phyloP scores from a whole-genome alignment of 2,329 filamentous ascomycete genomes.

The Neopestalotiopsis sp. region DNA sequence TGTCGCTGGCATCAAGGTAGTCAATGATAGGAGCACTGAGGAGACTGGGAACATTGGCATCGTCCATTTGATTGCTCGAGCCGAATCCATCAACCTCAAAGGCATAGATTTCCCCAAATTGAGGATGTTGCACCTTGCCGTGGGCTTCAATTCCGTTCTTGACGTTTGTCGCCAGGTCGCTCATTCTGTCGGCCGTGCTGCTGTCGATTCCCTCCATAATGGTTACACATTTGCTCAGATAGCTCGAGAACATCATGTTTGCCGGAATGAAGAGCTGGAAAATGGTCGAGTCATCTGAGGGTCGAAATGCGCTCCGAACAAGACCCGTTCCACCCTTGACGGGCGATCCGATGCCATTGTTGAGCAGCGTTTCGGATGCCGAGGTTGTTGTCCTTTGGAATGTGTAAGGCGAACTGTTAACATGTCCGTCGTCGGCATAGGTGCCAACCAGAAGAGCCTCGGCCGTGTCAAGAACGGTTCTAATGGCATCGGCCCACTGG shows the following conservation, averaged over 20 bases:
- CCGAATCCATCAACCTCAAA: constrained; percentile 81
- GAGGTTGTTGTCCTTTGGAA: constrained; percentile 76
- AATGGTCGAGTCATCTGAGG: constrained; percentile 86
- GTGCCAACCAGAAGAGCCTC: constrained; percentile 75
- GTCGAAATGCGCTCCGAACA: constrained; percentile 85
- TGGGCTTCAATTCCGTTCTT: constrained; percentile 64
- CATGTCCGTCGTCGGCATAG: constrained; percentile 34
- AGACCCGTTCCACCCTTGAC: constrained; percentile 79
- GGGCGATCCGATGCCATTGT: constrained; percentile 80
- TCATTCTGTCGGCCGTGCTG: constrained; percentile 60
- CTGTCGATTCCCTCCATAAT: constrained; percentile 49
- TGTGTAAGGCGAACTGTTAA: constrained; percentile 59
- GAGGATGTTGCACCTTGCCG: constrained; percentile 49
- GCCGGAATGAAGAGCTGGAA: constrained; percentile 88
- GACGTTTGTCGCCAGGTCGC: constrained; percentile 64
- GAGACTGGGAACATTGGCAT: constrained; percentile 73
- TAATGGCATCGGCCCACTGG: constrained; percentile 75
- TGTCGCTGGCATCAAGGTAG: constrained; percentile 61
- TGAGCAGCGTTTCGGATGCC: constrained; percentile 80
- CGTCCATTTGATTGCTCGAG: constrained; percentile 69
- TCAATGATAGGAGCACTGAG: constrained; percentile 69
- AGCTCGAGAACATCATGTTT: constrained; percentile 82
- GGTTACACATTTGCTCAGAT: constrained; percentile 55
- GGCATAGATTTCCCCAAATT: constrained; percentile 72
- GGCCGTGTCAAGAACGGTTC: constrained; percentile 71